These are phyloP conservation scores for Rossbeevera mucosa DNA, from an alignment of 768 basidiomycete genomes.

Conservation along the genomic window DNA sequence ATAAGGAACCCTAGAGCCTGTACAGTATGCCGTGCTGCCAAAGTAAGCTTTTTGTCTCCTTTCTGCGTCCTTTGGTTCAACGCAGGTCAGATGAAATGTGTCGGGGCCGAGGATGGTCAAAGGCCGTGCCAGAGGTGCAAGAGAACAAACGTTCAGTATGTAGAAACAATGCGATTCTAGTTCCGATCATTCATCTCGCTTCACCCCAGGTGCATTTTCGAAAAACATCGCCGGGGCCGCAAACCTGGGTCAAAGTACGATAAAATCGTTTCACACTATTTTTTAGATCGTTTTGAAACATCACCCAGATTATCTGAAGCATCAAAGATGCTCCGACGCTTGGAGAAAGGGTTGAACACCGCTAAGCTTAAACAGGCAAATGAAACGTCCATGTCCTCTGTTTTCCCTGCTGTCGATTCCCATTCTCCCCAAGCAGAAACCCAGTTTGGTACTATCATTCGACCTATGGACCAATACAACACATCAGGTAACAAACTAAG, in stretches of 20 bases:
- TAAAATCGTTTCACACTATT: constrained; percentile 5
- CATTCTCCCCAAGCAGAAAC: constrained; percentile 23
- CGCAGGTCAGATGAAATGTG: constrained; percentile 75
- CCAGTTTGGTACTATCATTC: constrained; percentile 28
- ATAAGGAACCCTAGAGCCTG: constrained; percentile 60
- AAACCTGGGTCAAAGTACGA: constrained; percentile 87
- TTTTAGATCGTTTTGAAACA: constrained; percentile 3
- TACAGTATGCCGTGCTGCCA: constrained; percentile 80
- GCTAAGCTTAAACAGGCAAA: constrained; percentile 65
- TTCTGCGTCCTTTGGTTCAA: constrained; percentile 15
- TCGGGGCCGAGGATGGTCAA: constrained; percentile 81
- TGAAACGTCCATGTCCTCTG: constrained; percentile 31
- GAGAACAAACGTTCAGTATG: constrained; percentile 72
- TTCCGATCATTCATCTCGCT: constrained; percentile 8
- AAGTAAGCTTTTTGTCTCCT: constrained; percentile 42
- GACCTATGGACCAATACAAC: constrained; percentile 28
- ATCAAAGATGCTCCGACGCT: constrained; percentile 81
- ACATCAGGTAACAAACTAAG: constrained; percentile 23
- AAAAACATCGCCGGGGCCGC: constrained; percentile 84
- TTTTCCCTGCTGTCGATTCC: constrained; percentile 32
- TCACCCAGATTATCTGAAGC: constrained; percentile 71
- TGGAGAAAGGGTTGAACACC: constrained; percentile 77
- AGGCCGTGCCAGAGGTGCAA: constrained; percentile 81
- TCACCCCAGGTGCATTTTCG: constrained; percentile 65
- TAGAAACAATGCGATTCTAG: constrained; percentile 12